A percentile compares a stretch with the other conserved stretches of the same genome.
Evolutionary conservation across 768 basidiomycete genomes (phyloP).

Genomic region (Dioszegia hungarica): DNA sequence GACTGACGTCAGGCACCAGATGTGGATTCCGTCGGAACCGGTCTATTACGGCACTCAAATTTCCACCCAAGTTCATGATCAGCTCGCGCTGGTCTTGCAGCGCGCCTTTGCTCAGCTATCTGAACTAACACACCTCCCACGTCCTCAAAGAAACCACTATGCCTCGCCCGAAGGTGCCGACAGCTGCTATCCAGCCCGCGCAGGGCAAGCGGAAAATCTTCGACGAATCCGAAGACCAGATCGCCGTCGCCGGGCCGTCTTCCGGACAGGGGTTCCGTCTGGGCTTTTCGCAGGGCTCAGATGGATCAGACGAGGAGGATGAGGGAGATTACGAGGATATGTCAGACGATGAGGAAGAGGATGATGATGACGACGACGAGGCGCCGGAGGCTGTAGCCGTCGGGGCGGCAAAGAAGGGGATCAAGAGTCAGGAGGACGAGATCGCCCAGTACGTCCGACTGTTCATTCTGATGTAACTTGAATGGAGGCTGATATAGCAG

Average conservation of each 20-base stretch:
- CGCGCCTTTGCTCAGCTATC: too few relatives aligned
- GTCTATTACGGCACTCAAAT: not conserved
- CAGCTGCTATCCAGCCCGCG: constrained; percentile 3
- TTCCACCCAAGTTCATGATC: not conserved
- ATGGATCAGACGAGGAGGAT: not conserved
- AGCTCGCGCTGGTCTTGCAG: too few relatives aligned
- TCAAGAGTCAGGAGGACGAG: not conserved
- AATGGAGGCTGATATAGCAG: not conserved
- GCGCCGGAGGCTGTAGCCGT: constrained; percentile 22
- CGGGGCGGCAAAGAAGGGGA: constrained; percentile 3
- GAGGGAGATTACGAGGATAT: constrained; percentile 7
- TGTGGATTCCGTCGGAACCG: not conserved
- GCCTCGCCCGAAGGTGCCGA: not conserved
- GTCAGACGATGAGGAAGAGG: constrained; percentile 9
- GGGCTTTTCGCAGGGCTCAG: too few relatives aligned
- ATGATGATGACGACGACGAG: constrained; percentile 22
- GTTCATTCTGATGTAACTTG: not conserved
- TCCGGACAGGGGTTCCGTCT: too few relatives aligned
- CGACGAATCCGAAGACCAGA: constrained; percentile 5
- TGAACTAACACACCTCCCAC: too few relatives aligned
- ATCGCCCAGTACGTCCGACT: constrained; percentile 6
- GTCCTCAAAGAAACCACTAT: not conserved
- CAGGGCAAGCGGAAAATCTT: constrained; percentile 17
- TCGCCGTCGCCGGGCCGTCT: not conserved
- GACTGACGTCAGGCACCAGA: too few relatives aligned